Conservation (phyloP, 805 yeast species). For the Ogataea dorogensis region DNA sequence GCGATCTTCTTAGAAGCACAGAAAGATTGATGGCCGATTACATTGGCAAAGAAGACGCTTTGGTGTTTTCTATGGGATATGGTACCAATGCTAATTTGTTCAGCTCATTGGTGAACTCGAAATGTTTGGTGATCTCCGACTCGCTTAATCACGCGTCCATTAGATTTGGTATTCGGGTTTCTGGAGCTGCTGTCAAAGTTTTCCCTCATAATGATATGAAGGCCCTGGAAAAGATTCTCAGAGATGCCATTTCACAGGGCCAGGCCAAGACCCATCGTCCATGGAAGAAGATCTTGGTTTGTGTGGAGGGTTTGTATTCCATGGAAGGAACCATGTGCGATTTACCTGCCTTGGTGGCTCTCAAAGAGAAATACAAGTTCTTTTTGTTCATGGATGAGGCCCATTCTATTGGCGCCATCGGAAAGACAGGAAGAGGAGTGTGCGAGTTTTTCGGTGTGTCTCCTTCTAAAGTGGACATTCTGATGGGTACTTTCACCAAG, state of each 20-base stretch:
- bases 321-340: constrained; percentile 92
- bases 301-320: constrained; percentile 89
- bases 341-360: constrained; percentile 68
- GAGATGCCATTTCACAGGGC: constrained; percentile 88
- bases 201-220: constrained; percentile 91
- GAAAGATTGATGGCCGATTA: constrained; percentile 79
- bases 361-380: constrained; percentile 82
- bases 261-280: constrained; percentile 96
- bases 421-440: constrained; percentile 90
- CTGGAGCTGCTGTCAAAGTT: constrained; percentile 91
- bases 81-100: constrained; percentile 92
- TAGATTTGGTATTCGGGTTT: constrained; percentile 87
- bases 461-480: constrained; percentile 73
- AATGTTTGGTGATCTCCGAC: constrained; percentile 90
- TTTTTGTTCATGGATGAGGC: constrained; percentile 95
- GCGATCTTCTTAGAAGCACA: constrained; percentile 68
- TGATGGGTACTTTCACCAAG: constrained; percentile 98
- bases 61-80: constrained; percentile 90
- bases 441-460: constrained; percentile 88
- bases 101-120: constrained; percentile 76
- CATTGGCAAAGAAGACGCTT: constrained; percentile 86
- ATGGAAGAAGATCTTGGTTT: constrained; percentile 82
- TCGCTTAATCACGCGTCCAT: constrained; percentile 94
- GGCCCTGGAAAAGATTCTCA: constrained; percentile 67
- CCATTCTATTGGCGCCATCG: constrained; percentile 98